Conservation (phyloP, 164 flowering plant genomes). For the Aristolochia californica region DNA sequence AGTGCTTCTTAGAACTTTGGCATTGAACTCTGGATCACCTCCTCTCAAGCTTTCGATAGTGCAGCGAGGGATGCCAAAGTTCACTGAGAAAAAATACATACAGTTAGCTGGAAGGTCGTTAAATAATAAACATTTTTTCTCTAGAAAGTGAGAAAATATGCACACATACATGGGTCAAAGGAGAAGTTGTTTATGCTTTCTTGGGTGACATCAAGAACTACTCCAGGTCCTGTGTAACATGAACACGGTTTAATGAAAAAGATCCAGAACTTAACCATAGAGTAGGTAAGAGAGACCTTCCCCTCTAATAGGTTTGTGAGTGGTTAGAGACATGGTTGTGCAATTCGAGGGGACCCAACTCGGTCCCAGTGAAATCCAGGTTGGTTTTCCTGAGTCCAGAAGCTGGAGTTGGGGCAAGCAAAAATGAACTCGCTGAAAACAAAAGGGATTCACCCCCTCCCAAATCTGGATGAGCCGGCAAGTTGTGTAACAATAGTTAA, state of each 20-base stretch:
- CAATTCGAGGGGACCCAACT: background rate
- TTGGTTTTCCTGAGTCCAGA: too few relatives aligned
- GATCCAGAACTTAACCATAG: background rate
- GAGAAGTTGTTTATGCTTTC: slow-evolving; percentile 56
- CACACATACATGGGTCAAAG: slow-evolving; percentile 72
- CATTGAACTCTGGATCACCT: slow-evolving; percentile 71
- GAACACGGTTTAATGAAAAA: background rate
- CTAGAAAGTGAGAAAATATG: background rate
- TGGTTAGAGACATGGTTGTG: background rate
- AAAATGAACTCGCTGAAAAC: background rate
- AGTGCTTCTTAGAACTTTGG: slow-evolving; percentile 52
- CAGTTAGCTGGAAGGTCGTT: background rate
- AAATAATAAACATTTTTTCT: background rate
- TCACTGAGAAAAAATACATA: slow-evolving; percentile 35
- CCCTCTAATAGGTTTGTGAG: background rate
- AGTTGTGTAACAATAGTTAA: background rate
- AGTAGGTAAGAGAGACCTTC: background rate
- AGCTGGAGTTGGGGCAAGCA: background rate
- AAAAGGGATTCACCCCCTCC: background rate
- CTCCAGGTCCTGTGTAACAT: slow-evolving; percentile 55
- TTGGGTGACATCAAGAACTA: slow-evolving; percentile 67
- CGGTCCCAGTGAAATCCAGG: too few relatives aligned
- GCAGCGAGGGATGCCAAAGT: slow-evolving; percentile 87
- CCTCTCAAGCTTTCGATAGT: slow-evolving; percentile 67
- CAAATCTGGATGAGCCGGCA: background rate